These are phyloP conservation scores for Trypanosomatidae sp. DNA, from an alignment of 208 protist genomes.

Conservation along the genomic window DNA sequence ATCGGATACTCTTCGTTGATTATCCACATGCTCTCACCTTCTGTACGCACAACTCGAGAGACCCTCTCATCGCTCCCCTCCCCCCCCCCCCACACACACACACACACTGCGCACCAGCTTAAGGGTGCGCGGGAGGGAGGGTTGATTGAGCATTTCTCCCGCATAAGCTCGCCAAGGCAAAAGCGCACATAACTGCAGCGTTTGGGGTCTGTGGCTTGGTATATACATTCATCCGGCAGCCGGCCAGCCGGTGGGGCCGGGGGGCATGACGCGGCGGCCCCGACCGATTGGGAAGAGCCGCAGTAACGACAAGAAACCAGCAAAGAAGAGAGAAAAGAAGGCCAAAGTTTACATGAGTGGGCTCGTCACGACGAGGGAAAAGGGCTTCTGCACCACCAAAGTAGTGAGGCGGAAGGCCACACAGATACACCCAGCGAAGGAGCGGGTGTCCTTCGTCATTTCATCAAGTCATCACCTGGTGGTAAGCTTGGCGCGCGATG, in stretches of 20 bases:
- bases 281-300: background rate
- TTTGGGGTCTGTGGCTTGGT: background rate
- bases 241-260: background rate
- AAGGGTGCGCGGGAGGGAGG: background rate
- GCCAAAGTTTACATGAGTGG: background rate
- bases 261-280: background rate
- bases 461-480: background rate
- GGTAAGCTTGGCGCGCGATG: slow-evolving; percentile 2
- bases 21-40: background rate
- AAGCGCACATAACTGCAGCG: background rate
- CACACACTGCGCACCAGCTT: background rate
- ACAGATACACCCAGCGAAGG: background rate
- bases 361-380: background rate
- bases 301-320: background rate
- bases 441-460: background rate
- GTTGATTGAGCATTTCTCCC: background rate
- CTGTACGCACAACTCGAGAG: background rate
- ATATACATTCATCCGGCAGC: background rate
- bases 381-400: background rate
- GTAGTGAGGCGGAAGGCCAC: background rate
- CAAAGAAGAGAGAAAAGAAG: background rate
- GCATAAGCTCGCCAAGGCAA: background rate
- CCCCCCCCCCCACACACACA: background rate
- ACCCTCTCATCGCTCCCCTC: background rate
- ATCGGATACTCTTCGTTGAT: background rate